A percentile compares a stretch with the other conserved stretches of the same genome.
Evolutionary conservation across 2,329 filamentous ascomycete genomes (phyloP).

Genomic region (Penicillium sp.): DNA sequence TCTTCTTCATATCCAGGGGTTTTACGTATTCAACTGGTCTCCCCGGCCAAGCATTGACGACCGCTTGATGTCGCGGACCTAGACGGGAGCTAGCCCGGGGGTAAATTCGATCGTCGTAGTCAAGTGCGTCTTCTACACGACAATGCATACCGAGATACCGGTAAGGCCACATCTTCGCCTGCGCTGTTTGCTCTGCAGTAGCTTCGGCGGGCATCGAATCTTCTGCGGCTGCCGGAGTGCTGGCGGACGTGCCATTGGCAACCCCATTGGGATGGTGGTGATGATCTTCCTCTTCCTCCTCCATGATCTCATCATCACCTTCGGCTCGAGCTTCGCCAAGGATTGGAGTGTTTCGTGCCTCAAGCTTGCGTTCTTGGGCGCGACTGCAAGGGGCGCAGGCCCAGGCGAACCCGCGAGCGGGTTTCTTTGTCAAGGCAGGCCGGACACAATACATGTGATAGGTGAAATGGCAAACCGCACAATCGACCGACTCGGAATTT

Average conservation of each 20-base stretch:
- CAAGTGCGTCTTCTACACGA: slow-evolving; percentile 86
- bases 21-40: slow-evolving; percentile 86
- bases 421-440: slow-evolving; percentile 88
- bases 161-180: slow-evolving; percentile 93
- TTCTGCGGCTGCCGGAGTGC: slow-evolving; percentile 54
- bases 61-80: slow-evolving; percentile 85
- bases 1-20: slow-evolving; percentile 76
- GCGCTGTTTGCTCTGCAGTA: slow-evolving; percentile 82
- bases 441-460: slow-evolving; percentile 99
- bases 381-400: slow-evolving; percentile 93
- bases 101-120: slow-evolving; percentile 97
- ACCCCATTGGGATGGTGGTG: slow-evolving; percentile 59
- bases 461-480: slow-evolving; percentile 86
- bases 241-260: slow-evolving; percentile 55
- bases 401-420: slow-evolving; percentile 95
- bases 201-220: slow-evolving; percentile 53
- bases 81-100: slow-evolving; percentile 88
- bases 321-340: slow-evolving; percentile 51
- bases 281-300: slow-evolving; percentile 64
- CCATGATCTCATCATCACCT: slow-evolving; percentile 58
- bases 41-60: slow-evolving; percentile 77
- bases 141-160: slow-evolving; percentile 94
- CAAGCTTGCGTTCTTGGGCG: slow-evolving; percentile 87
- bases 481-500: slow-evolving; percentile 94
- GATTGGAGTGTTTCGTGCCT: slow-evolving; percentile 79